Percentiles rank a stretch among this genome's conserved stretches.
Evolutionary conservation across 2,329 filamentous ascomycete species (phyloP).

Genomic region (Penicillium sp.): DNA sequence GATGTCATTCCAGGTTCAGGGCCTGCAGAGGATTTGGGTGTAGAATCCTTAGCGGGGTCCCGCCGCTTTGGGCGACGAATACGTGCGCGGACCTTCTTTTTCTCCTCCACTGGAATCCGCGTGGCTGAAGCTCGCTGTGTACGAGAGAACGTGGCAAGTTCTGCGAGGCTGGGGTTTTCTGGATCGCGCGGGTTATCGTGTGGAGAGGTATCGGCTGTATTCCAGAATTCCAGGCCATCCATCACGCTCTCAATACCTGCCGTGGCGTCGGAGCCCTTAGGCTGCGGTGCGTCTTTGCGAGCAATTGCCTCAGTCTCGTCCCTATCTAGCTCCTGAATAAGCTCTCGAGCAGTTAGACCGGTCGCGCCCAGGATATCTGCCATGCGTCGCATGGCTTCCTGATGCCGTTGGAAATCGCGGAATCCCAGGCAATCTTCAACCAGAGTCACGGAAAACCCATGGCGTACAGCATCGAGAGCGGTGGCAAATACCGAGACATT

Average conservation of each 20-base stretch:
- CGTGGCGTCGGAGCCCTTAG: slow-evolving; percentile 19
- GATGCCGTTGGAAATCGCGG: slow-evolving; percentile 64
- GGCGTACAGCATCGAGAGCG: slow-evolving; percentile 79
- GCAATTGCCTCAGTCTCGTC: slow-evolving; percentile 42
- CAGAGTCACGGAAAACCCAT: slow-evolving; percentile 82
- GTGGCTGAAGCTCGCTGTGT: slow-evolving; percentile 10
- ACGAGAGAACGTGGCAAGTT: slow-evolving; percentile 18
- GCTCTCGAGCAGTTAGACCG: slow-evolving; percentile 56
- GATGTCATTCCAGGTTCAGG: background rate
- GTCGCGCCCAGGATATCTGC: slow-evolving; percentile 71
- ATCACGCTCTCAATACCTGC: slow-evolving; percentile 37
- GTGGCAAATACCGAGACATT: slow-evolving; percentile 91
- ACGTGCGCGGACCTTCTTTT: slow-evolving; percentile 26
- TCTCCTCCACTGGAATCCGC: slow-evolving; percentile 12
- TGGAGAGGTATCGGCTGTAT: slow-evolving; percentile 9
- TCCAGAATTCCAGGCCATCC: slow-evolving; percentile 34
- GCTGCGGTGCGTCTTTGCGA: slow-evolving; percentile 14
- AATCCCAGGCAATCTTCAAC: slow-evolving; percentile 87
- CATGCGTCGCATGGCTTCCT: slow-evolving; percentile 66
- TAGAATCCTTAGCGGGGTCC: slow-evolving; percentile 15
- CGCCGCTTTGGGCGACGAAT: slow-evolving; percentile 29
- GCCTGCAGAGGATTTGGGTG: background rate
- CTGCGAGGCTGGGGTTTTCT: slow-evolving; percentile 11
- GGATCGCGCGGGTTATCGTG: slow-evolving; percentile 11
- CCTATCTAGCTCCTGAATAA: slow-evolving; percentile 51